Evolutionary conservation across 495 filamentous ascomycete species (phyloP), one percentile per base, ranked within the genome.

Genomic region (Glonium stellatum): DNA sequence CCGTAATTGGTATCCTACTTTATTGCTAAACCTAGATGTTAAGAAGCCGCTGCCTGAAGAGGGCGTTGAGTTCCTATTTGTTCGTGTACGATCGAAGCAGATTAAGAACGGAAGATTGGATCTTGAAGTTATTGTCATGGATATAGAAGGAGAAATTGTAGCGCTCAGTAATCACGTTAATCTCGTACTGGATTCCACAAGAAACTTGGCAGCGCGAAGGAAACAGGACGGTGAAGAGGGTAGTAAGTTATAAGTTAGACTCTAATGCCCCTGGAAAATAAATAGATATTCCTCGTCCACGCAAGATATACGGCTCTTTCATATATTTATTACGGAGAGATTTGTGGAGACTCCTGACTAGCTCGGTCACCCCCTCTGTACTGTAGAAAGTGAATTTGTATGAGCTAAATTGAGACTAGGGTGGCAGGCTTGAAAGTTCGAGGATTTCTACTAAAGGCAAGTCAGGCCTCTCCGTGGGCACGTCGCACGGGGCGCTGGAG

Each of bases 1-100:
- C 9, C 72, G 71, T 53, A 79, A 78, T 65, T 92, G 90, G 90
- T 92, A 91, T 73, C 89, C 88, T 0, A 95, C 88, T 2, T 72
- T 93, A 15, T 76, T 86, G 21, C 71, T 78, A 46, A 78, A 78
- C 65, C 36, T 79, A 18, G 76, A 79, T 25, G 63, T 78, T 1
- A 78, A 78, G 70, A 78, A 77, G 53, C 63, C 70, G 41, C 54
- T 78, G 19, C 76, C 75, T 6, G 60, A 62, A 36, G 70, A 76
- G 49, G 77, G 76, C 1, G 72, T 75, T 18, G 66, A 72, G 25
- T 79, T 70, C 65, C 55, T 79, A 51, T 72, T 71, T 59, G 57
- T 70, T 0, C 57, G 77, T 44, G 65, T 74, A 8, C 59, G 68
- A 54, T 58, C 71, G 42, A 78, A 79, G 64, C 63, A 64, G 65